Evolutionary conservation across 2,329 filamentous ascomycete genomes (phyloP).

Genomic region (Rutstroemia sp.): DNA sequence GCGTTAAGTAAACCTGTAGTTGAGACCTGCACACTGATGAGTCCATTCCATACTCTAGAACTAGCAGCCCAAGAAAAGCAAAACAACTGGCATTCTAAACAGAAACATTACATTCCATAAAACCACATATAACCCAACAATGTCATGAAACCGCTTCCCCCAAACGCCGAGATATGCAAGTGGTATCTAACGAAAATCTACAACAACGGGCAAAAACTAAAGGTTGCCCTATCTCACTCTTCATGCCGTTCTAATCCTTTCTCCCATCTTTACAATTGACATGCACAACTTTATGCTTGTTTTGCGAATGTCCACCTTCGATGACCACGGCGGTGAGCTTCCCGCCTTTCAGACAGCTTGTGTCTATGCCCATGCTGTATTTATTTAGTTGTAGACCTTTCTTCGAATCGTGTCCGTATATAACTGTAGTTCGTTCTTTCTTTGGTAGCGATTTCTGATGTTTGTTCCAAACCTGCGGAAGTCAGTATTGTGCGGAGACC

Average conservation of each 20-base stretch:
- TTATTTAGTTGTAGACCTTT: conserved; percentile 57
- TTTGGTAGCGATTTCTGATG: conserved; percentile 35
- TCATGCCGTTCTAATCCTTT: background rate
- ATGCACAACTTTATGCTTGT: conserved; percentile 24
- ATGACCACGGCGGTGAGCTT: conserved; percentile 72
- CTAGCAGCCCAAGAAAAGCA: too few relatives aligned
- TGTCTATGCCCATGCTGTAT: conserved; percentile 81
- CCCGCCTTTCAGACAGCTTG: conserved; percentile 70
- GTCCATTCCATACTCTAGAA: too few relatives aligned
- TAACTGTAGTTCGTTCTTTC: conserved; percentile 51
- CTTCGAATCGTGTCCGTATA: conserved; percentile 84
- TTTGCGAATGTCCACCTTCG: conserved; percentile 41
- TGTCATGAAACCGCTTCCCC: background rate
- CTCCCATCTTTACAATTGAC: conserved; percentile 26
- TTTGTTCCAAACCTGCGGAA: conserved; percentile 45
- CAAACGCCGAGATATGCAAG: background rate
- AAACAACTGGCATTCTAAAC: too few relatives aligned
- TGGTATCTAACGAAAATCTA: background rate
- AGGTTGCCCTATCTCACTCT: background rate
- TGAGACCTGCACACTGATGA: too few relatives aligned
- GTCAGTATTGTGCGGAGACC: conserved; percentile 10
- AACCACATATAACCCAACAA: too few relatives aligned
- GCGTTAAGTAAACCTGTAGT: too few relatives aligned
- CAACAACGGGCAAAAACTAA: background rate
- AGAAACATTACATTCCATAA: too few relatives aligned